phyloP scores from a whole-genome alignment of 2,329 filamentous ascomycete genomes.

The Plenodomus biglobosus region DNA sequence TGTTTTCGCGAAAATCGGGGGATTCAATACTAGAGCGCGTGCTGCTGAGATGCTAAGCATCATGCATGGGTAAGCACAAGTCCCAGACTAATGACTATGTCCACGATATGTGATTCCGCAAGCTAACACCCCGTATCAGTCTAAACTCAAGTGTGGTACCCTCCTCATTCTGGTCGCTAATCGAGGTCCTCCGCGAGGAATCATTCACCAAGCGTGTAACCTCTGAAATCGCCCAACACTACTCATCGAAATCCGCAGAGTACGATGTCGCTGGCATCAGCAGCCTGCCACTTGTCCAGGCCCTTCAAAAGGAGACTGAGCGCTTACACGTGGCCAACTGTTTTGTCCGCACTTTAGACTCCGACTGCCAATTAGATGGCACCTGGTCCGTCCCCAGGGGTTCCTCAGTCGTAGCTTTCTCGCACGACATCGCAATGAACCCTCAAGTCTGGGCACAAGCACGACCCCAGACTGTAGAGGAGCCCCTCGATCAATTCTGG shows the following conservation, averaged over 20 bases:
- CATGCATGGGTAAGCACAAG: constrained; percentile 25
- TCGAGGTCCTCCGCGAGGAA: constrained; percentile 27
- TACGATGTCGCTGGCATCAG: constrained; percentile 21
- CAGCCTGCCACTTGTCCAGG: constrained; percentile 24
- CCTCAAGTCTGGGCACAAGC: constrained; percentile 24
- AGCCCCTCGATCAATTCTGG: constrained; percentile 32
- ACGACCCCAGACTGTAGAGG: constrained; percentile 15
- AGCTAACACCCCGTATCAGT: constrained; percentile 15
- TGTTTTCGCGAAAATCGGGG: constrained; percentile 10
- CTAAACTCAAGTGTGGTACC: constrained; percentile 18
- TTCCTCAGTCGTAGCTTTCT: constrained; percentile 20
- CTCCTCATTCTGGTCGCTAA: constrained; percentile 26
- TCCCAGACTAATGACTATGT: background rate
- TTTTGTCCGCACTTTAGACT: constrained; percentile 10
- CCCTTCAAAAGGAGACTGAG: constrained; percentile 26
- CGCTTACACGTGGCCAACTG: constrained; percentile 24
- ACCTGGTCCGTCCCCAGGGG: constrained; percentile 24
- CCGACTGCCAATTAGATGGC: constrained; percentile 23
- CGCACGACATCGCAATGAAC: constrained; percentile 30
- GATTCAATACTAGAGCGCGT: constrained; percentile 10
- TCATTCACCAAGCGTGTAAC: constrained; percentile 19
- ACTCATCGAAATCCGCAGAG: constrained; percentile 6
- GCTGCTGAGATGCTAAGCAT: constrained; percentile 27
- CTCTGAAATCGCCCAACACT: constrained; percentile 9
- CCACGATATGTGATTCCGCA: background rate